Evolutionary conservation across 208 protist genomes (phyloP).

Genomic region (Leishmania turanica): DNA sequence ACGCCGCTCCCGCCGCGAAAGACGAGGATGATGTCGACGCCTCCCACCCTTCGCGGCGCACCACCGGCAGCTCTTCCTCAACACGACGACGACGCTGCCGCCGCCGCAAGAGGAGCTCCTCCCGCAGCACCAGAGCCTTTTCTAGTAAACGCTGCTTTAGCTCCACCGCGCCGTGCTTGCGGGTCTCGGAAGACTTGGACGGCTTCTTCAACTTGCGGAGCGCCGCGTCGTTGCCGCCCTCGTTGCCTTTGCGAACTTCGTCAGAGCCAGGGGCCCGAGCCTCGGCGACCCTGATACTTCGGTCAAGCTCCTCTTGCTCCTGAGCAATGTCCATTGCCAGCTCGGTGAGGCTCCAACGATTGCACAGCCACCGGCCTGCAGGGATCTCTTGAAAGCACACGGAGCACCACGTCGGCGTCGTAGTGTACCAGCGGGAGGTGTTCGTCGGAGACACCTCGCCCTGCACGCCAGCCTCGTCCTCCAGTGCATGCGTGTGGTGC

Average conservation of each 20-base stretch:
- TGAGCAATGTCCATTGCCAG: slow-evolving; percentile 47
- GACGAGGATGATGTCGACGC: neutral
- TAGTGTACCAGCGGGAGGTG: slow-evolving; percentile 31
- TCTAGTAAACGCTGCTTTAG: slow-evolving; percentile 44
- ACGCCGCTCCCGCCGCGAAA: neutral
- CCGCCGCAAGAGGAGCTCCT: slow-evolving; percentile 34
- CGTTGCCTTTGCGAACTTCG: neutral
- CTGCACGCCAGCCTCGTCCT: neutral
- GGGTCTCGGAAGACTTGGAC: slow-evolving; percentile 49
- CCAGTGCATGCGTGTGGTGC: slow-evolving; percentile 5
- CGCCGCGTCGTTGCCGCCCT: neutral
- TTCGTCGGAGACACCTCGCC: neutral
- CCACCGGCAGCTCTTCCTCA: slow-evolving; percentile 7
- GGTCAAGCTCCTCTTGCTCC: slow-evolving; percentile 32
- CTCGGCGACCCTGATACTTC: neutral
- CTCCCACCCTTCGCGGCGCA: slow-evolving; percentile 20
- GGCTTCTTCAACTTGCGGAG: slow-evolving; percentile 54
- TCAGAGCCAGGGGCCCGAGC: neutral
- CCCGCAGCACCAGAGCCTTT: slow-evolving; percentile 33
- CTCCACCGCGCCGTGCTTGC: slow-evolving; percentile 47
- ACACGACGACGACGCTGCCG: slow-evolving; percentile 7
- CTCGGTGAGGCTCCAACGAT: slow-evolving; percentile 45
- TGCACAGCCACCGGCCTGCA: slow-evolving; percentile 44
- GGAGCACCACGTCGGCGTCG: slow-evolving; percentile 40
- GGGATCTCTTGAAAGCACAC: slow-evolving; percentile 56